Evolutionary conservation across 2,329 filamentous ascomycete genomes (phyloP).

Genomic region (Xylaria hypoxylon): DNA sequence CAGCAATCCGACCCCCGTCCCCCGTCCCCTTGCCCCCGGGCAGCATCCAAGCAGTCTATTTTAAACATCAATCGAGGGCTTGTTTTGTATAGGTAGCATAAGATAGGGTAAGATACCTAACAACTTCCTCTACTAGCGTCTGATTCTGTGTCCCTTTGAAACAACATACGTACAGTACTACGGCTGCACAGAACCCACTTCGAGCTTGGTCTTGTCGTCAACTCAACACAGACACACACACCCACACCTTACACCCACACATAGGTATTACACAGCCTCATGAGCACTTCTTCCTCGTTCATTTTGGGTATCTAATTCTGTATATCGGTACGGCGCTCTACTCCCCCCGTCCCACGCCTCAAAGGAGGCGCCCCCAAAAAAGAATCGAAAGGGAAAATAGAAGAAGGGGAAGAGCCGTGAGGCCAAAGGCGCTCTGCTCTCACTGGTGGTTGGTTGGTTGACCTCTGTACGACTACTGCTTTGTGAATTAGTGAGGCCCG

Average conservation of each 20-base stretch:
- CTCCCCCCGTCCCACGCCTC: constrained; percentile 1
- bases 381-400: background rate
- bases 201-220: constrained; percentile 15
- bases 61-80: constrained; percentile 31
- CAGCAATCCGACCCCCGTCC: constrained; percentile 22
- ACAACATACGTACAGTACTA: constrained; percentile 15
- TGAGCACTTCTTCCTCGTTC: constrained; percentile 4
- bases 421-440: background rate
- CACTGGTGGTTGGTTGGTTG: background rate
- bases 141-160: constrained; percentile 22
- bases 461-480: background rate
- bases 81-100: constrained; percentile 18
- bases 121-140: constrained; percentile 5
- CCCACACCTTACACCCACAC: background rate
- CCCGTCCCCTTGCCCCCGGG: background rate
- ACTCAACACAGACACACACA: constrained; percentile 1
- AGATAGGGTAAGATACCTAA: constrained; percentile 21
- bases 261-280: constrained; percentile 29
- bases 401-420: background rate
- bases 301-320: background rate
- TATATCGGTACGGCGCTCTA: background rate
- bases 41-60: constrained; percentile 33
- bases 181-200: background rate
- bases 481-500: background rate
- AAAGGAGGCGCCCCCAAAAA: constrained; percentile 22